Evolutionary conservation across 1,139 yeast genomes (phyloP), one percentile per base, ranked within the genome.

Genomic region (Saccharomycopsis hybrid): DNA sequence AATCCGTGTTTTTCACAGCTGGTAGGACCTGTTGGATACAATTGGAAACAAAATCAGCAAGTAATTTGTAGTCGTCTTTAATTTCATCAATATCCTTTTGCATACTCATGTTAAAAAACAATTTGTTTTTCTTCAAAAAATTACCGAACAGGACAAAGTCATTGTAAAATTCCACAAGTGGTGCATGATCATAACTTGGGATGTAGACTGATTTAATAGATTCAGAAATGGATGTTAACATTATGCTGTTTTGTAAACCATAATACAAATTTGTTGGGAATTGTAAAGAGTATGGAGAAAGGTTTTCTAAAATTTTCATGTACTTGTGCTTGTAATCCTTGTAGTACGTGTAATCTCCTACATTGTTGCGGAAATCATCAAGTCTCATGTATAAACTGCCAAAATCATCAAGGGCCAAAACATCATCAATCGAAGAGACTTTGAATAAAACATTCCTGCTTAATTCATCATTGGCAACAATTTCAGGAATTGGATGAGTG

Each of bases 131-230:
- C n/a, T 39, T 41, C 13, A 49, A 9, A 36, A 46, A 38, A 4
- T 13, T 28, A 18, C 50, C 46, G 28, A 49, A 49, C 32, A 25
- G 44, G 5, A 41, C 29, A 29, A 47, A 27, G n/a, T 49, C 51
- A 24, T 49, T 44, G 24, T 31, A 27, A 13, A 49, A 31, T 24
- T 49, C 52, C 5, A n/a, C 4, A n/a, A 49, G 33, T 5, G 33
- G 27, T 4, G 40, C 9, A 29, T 37, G 8, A 29, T 41, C 28
- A 40, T 49, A 47, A 4, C 33, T 13, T 32, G 52, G 46, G 18
- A 47, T 38, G 36, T 37, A 47, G 5, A 24, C 24, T 5, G 47
- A 36, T 36, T 49, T 49, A 32, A 49, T 46, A 3, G 47, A 30
- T 25, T 49, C 52, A 18, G 42, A 9, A n/a, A 39, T 38, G 9